phyloP scores from a whole-genome alignment of 179 eudicot genomes.

The Carnegiea gigantea region DNA sequence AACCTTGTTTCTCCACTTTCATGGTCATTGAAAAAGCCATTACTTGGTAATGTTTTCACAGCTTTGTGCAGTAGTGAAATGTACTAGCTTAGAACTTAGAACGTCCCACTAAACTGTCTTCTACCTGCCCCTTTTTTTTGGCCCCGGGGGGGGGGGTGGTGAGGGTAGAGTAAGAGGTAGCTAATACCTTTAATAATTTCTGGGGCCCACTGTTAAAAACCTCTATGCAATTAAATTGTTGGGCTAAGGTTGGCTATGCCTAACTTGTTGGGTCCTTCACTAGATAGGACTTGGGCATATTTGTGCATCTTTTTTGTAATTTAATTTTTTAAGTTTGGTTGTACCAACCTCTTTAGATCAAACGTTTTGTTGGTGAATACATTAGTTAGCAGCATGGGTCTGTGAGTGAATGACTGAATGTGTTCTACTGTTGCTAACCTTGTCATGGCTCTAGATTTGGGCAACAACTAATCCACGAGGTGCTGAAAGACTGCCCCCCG shows the following conservation, averaged over 20 bases:
- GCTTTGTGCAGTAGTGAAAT: neutral
- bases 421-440: no score
- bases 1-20: neutral
- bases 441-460: constrained; percentile 34
- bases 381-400: neutral
- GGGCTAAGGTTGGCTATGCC: neutral
- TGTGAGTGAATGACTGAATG: neutral
- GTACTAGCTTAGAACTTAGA: neutral
- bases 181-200: no score
- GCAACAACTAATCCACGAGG: constrained; percentile 70
- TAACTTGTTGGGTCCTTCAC: neutral
- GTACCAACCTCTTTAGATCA: neutral
- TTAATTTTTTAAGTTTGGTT: neutral
- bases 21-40: neutral
- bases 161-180: neutral
- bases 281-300: neutral
- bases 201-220: no score
- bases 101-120: neutral
- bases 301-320: neutral
- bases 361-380: neutral
- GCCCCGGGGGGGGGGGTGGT: neutral
- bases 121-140: neutral
- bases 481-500: constrained; percentile 74
- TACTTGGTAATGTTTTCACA: neutral
- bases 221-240: neutral